Evolutionary conservation across 495 filamentous ascomycete genomes (phyloP), one percentile per base, ranked within the genome.

Genomic region (Penicillium paxilli): DNA sequence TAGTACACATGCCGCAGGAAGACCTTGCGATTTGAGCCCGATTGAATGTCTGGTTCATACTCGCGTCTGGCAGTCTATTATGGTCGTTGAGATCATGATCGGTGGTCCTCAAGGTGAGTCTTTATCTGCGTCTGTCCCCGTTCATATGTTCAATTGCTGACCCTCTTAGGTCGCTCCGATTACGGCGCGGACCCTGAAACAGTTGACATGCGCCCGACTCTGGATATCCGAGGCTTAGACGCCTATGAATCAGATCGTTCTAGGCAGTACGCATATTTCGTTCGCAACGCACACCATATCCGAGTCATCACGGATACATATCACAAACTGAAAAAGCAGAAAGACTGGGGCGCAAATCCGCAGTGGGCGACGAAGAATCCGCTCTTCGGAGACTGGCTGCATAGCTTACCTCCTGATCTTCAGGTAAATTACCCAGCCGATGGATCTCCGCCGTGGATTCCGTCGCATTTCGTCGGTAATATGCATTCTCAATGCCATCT

Each of bases 401-500:
- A 78, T 17, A 87, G 86, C 25, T 79, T 98, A 14, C 95, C 94
- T 1, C 66, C 79, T 8, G 89, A 97, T 67, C 67, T 98, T 61
- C 83, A 90, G 58, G 74, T 98, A 33, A 81, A 76, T 22, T 96
- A 92, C 63, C 88, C 91, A 19, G 63, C 80, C 1, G 88, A 96
- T 64, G 88, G 89, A 30, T 88, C 87, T 4, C 82, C 90, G 2
- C 91, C 93, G 0, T 96, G 88, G 85, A 77, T 97, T 41, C 84
- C 89, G 5, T 94, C 90, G 17, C 89, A 96, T 64, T 97, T 94
- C 58, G 80, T 94, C 48, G 94, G 89, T 23, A 96, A 97, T 59
- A 80, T 97, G 67, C 94, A 98, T 68, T 90, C 85, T 6, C 96
- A 98, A 72, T 92, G 94, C 67, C 87, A 96, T 57, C 75, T 98